Conservation (phyloP, 148 eudicot genomes). For the Persicaria maculosa region DNA sequence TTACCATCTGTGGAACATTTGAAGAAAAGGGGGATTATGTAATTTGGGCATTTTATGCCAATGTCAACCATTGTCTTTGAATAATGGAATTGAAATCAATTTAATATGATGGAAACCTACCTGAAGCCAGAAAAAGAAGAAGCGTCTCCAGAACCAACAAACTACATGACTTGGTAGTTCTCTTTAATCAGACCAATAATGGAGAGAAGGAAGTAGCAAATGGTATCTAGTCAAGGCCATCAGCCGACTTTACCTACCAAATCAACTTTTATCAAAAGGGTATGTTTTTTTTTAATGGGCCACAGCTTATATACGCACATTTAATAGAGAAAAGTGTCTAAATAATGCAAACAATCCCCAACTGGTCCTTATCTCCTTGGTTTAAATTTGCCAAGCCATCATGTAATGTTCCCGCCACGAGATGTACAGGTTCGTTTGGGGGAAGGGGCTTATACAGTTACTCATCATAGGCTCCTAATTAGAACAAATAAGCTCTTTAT, state of each 20-base stretch:
- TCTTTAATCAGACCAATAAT: neutral
- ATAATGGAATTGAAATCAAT: neutral
- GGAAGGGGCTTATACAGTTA: no score
- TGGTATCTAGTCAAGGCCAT: slow-evolving; percentile 2
- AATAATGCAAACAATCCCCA: no score
- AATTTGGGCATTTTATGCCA: neutral
- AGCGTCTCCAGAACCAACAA: neutral
- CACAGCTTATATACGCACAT: neutral
- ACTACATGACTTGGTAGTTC: neutral
- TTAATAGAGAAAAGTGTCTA: neutral
- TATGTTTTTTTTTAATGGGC: slow-evolving; percentile 4
- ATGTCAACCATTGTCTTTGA: slow-evolving; percentile 5
- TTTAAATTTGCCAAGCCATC: no score
- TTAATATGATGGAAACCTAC: neutral
- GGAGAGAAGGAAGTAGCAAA: neutral
- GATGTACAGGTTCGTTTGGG: no score
- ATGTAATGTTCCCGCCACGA: no score
- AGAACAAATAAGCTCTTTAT: no score
- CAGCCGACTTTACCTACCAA: neutral
- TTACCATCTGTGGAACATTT: neutral
- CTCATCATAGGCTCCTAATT: no score
- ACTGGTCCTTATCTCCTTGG: no score
- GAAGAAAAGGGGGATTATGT: neutral
- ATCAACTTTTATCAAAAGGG: slow-evolving; percentile 7
- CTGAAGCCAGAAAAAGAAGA: neutral